Base-by-base conservation (phyloP, 768 basidiomycete species). In the Tylopilus vinaceipallidus region DNA sequence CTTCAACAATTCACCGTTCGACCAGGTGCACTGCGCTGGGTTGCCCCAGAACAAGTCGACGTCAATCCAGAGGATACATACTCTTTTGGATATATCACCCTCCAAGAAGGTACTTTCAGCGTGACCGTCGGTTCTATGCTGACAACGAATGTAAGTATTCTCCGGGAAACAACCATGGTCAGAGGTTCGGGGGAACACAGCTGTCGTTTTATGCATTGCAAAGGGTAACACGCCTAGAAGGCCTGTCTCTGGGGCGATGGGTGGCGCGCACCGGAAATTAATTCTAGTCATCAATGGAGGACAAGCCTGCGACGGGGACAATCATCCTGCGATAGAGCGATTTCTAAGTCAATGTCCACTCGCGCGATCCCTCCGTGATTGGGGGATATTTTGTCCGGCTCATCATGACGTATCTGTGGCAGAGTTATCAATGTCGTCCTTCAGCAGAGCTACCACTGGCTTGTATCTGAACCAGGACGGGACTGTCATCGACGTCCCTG, bases 1-100 rank as follows among this genome's bases (percentile, higher is more conserved):
- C 48, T 50, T 3, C 42, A 45, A 16, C 23, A 37, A 42, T 60
- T 36, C 61, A 76, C 43, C 62, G 65, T 11, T 71, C 73, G 23
- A 23, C 43, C 56, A 8, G 56, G 57, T 3, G 72, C 75, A 13
- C 64, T 76, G 32, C 69, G 76, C 0, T 78, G 73, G 73, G 69
- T 71, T 7, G 76, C 76, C 35, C 62, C 73, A 1, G 57, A 69
- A 19, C 60, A 44, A 42, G 7, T 77, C 2, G 22, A 57, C 17
- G 43, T 59, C 52, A 4, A 46, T 35, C 1, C 41, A 47, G 43
- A 58, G 56, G 57, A 58, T 32, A 47, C 54, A 19, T 57, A 58
- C 26, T 49, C 53, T 3, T 51, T 51, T 33, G 57, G 53, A 7
- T 73, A 71, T 52, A 65, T 75, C 12, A 43, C 37, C 6, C 45